Percentiles rank a stretch among this genome's conserved stretches.
Evolutionary conservation across 495 filamentous ascomycete genomes (phyloP).

Genomic region (Hyphodiscus hymeniophilus): DNA sequence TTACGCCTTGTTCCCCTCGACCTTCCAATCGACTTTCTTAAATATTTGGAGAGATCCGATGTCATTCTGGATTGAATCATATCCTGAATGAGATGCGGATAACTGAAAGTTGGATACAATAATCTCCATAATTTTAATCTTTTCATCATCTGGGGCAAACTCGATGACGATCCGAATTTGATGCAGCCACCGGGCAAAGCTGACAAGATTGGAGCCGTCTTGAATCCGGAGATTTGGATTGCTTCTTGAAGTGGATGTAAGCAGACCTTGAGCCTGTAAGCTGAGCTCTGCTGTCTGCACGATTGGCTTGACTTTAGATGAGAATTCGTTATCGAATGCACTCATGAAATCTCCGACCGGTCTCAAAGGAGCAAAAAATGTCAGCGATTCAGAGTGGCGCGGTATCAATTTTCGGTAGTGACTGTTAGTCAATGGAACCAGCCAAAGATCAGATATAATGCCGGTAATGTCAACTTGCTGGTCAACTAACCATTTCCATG

Average conservation of each 20-base stretch:
- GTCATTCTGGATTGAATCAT: neutral
- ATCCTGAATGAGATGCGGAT: neutral
- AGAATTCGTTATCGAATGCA: conserved; percentile 3
- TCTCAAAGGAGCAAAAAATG: conserved; percentile 6
- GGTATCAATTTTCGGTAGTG: conserved; percentile 22
- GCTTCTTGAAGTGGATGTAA: neutral
- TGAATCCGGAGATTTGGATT: conserved; percentile 4
- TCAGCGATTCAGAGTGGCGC: neutral
- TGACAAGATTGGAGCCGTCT: neutral
- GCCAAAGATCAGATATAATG: conserved; percentile 21
- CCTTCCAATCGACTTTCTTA: conserved; percentile 9
- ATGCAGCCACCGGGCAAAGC: conserved; percentile 8
- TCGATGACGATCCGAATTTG: conserved; percentile 1
- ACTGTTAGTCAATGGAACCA: conserved; percentile 23
- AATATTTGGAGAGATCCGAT: conserved; percentile 12
- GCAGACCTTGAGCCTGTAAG: neutral
- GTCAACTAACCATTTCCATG: conserved; percentile 20
- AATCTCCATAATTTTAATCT: neutral
- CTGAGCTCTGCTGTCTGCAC: neutral
- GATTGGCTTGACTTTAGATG: conserved; percentile 1
- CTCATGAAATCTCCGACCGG: conserved; percentile 9
- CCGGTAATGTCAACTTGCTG: neutral
- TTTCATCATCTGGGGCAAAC: conserved; percentile 4
- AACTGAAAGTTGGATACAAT: conserved; percentile 1
- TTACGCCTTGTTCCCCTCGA: conserved; percentile 5